Conservation (phyloP, 345 rosid genomes). For the Melaleuca quinquenervia region DNA sequence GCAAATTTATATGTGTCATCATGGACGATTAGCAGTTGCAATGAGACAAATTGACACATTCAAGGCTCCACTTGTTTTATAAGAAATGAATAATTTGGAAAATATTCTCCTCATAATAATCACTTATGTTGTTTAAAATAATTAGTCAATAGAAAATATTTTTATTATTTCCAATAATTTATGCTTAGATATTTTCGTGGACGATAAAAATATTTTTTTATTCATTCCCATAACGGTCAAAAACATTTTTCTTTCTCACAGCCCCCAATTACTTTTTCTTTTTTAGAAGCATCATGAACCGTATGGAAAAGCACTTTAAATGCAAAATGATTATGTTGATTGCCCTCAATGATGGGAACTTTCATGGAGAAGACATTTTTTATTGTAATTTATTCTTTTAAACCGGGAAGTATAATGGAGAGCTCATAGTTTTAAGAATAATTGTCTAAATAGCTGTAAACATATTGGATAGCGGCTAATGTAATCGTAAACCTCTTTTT, state of each 20-base stretch:
- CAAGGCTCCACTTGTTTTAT: no score
- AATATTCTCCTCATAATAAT: no score
- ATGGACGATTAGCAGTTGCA: neutral
- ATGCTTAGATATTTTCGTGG: no score
- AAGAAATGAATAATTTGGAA: no score
- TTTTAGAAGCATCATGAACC: neutral
- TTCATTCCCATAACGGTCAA: neutral
- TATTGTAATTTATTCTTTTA: neutral
- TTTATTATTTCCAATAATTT: no score
- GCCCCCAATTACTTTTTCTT: neutral
- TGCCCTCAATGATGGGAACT: neutral
- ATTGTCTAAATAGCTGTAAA: neutral
- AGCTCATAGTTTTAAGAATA: neutral
- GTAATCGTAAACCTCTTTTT: accelerated
- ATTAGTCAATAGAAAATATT: no score
- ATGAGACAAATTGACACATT: neutral
- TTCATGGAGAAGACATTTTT: neutral
- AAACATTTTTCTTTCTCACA: neutral
- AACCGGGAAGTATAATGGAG: neutral
- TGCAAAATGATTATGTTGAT: neutral
- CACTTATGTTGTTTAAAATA: no score
- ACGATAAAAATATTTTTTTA: no score
- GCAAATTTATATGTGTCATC: neutral
- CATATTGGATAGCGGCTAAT: accelerated
- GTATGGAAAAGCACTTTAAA: neutral